Evolutionary conservation across 1,139 yeast genomes (phyloP).

Genomic region (Kluyveromyces sp.): DNA sequence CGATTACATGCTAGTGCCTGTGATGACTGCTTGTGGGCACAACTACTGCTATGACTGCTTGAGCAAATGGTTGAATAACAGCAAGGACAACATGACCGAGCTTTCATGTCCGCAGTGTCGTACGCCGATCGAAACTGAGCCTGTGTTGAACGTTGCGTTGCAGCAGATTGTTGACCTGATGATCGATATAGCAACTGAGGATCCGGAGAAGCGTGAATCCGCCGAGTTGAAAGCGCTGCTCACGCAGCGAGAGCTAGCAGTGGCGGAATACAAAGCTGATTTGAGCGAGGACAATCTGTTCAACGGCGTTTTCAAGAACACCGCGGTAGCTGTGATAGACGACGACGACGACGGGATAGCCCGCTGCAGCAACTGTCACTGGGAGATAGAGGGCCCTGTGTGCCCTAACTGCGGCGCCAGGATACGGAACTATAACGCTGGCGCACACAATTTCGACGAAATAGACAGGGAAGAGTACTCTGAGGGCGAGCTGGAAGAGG

Average conservation of each 20-base stretch:
- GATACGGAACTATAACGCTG: conserved; percentile 13
- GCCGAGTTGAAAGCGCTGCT: conserved; percentile 11
- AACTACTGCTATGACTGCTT: conserved; percentile 27
- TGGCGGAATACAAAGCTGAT: conserved; percentile 37
- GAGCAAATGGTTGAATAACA: conserved; percentile 25
- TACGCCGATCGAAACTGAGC: conserved; percentile 18
- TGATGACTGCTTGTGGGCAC: conserved; percentile 30
- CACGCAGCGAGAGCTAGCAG: conserved; percentile 12
- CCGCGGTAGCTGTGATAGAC: conserved; percentile 49
- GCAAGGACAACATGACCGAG: conserved; percentile 16
- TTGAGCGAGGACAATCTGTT: conserved; percentile 35
- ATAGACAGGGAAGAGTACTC: conserved; percentile 23
- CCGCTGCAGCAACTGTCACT: conserved; percentile 71
- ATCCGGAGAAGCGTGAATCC: conserved; percentile 5
- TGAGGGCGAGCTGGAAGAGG: conserved; percentile 24
- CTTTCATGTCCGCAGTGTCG: conserved; percentile 32
- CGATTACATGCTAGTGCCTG: conserved; percentile 30
- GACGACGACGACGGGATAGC: conserved; percentile 71
- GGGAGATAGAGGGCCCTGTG: conserved; percentile 55
- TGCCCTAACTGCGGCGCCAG: conserved; percentile 44
- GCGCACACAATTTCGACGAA: conserved; percentile 13
- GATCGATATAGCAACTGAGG: conserved; percentile 13
- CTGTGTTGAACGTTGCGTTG: conserved; percentile 23
- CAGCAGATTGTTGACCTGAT: conserved; percentile 20
- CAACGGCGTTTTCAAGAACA: conserved; percentile 42